Base-by-base conservation (phyloP, 2,329 filamentous ascomycete genomes). In the Ophiostoma sp. region DNA sequence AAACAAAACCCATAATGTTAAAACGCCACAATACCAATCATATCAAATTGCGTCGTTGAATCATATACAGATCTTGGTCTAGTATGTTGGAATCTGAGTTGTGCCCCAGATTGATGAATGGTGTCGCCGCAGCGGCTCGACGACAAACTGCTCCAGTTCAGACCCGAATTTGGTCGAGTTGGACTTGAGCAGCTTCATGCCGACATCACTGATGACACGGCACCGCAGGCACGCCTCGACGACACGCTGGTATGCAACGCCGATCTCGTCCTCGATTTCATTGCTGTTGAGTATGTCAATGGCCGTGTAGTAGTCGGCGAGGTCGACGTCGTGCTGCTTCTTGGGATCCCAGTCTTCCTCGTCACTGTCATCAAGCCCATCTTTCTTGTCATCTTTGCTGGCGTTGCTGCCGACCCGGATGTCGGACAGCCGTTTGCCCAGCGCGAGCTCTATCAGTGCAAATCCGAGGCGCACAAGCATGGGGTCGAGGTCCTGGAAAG, bases 391-490 rank as follows among this genome's bases (percentile, higher is more conserved):
- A 36, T 36, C 33, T 3, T 64, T 33, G 57, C 6, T 20, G n/a
- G 23, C 3, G 31, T n/a, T n/a, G 4, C 65, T 72, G 20, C 52
- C 69, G 5, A 15, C 1, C 4, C 73, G 73, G 3, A 74, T 71
- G 41, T 73, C 72, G 0, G 69, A 57, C 48, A 73, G 60, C 27
- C 72, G 67, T 62, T 68, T 68, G 27, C 72, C 71, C n/a, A 72
- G 60, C 0, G 72, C 72, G 48, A 74, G 67, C 67, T 74, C 73
- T 31, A 74, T 73, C 48, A 74, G 67, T 1, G 71, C 72, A 66
- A 74, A 74, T 10, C 73, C 72, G 3, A 74, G 72, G 44, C 73
- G 73, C 15, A 74, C 73, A 1, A 74, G 70, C 69, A 73, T 72
- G n/a, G 73, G 73, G 35, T 74, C 73, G 7, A 74, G 71, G 31